These are phyloP conservation scores for Coelastrella sp. DNA, from an alignment of 139 green algal species.

Conservation along the genomic window DNA sequence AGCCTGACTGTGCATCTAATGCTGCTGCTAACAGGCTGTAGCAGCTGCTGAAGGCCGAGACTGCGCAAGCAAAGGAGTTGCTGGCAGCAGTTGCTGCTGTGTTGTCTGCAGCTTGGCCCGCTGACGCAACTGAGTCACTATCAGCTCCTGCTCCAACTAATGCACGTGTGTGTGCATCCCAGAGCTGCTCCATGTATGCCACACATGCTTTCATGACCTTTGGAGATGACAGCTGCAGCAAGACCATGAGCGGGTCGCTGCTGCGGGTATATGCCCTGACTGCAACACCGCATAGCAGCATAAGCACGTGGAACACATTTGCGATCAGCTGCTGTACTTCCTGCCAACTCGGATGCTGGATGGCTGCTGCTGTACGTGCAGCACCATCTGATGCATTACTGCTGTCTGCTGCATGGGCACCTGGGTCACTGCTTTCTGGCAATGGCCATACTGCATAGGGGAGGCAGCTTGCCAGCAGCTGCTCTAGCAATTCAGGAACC, in stretches of 20 bases:
- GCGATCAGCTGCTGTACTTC: background rate
- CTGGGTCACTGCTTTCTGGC: background rate
- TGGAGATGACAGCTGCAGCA: slow-evolving; percentile 42
- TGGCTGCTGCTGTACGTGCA: background rate
- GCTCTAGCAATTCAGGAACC: slow-evolving; percentile 2
- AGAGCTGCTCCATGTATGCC: slow-evolving; percentile 22
- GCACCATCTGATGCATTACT: background rate
- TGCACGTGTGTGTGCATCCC: background rate
- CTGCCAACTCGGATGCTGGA: slow-evolving; percentile 23
- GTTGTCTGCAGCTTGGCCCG: background rate
- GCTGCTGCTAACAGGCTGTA: slow-evolving; percentile 27
- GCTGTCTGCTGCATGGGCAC: background rate
- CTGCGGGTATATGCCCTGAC: slow-evolving; percentile 38
- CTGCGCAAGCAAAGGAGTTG: background rate
- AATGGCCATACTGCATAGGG: slow-evolving; percentile 18
- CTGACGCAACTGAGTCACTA: background rate
- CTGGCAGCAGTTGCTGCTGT: background rate
- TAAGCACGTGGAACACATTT: background rate
- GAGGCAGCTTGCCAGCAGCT: slow-evolving; percentile 28
- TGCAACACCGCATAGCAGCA: slow-evolving; percentile 15
- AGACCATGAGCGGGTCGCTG: slow-evolving; percentile 31
- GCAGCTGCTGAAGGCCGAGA: slow-evolving; percentile 22
- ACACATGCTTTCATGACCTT: slow-evolving; percentile 9
- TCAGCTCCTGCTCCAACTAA: background rate
- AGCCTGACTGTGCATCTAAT: slow-evolving; percentile 21